phyloP scores from a whole-genome alignment of 306 rosid species.

The Biancaea sappan region DNA sequence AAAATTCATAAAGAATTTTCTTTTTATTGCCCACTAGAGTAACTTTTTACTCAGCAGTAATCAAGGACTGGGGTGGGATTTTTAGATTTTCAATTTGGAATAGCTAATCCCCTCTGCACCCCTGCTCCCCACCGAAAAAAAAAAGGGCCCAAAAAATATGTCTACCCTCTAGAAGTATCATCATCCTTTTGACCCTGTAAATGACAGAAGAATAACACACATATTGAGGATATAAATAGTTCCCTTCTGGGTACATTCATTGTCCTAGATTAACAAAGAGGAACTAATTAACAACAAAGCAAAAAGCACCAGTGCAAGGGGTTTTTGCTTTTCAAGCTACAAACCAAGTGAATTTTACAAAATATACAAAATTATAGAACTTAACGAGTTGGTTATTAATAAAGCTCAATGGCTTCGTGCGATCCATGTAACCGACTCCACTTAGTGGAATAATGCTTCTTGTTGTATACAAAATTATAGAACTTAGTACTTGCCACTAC shows the following conservation, averaged over 20 bases:
- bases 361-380: not conserved
- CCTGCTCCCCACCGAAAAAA: not conserved
- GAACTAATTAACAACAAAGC: not conserved
- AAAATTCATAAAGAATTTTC: not conserved
- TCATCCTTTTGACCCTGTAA: not conserved
- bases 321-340: not conserved
- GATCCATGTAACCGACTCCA: no score
- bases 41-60: not conserved
- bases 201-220: not conserved
- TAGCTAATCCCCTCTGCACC: not conserved
- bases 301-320: not conserved
- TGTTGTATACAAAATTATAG: conserved; percentile 2
- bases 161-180: no score
- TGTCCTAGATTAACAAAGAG: not conserved
- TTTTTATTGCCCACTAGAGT: not conserved
- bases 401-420: no score
- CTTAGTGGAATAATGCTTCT: no score
- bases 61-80: not conserved
- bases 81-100: not conserved
- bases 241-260: not conserved
- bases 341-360: not conserved
- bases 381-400: no score
- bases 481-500: not conserved
- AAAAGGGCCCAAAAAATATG: no score
- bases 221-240: not conserved